These are phyloP conservation scores for Alternaria triticimaculans DNA, from an alignment of 2,329 filamentous ascomycete genomes.

Conservation along the genomic window DNA sequence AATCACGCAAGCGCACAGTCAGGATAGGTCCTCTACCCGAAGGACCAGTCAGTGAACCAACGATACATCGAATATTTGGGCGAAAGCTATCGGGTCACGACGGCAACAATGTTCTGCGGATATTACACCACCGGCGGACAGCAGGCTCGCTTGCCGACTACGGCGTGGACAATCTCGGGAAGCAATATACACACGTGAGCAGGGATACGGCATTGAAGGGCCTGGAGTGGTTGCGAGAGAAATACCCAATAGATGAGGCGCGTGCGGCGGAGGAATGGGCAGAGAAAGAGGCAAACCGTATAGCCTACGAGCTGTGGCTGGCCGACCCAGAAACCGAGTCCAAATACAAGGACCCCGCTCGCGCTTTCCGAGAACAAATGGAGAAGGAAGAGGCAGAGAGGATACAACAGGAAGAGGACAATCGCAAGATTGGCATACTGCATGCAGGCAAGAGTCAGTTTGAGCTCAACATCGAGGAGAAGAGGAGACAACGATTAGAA, in stretches of 20 bases:
- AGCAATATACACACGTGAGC: constrained; percentile 36
- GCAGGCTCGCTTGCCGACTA: constrained; percentile 50
- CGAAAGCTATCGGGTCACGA: constrained; percentile 29
- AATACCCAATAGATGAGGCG: constrained; percentile 50
- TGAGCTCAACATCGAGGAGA: constrained; percentile 43
- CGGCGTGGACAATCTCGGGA: constrained; percentile 45
- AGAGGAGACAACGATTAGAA: constrained; percentile 38
- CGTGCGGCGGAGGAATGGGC: constrained; percentile 50
- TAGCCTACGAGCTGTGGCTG: constrained; percentile 48
- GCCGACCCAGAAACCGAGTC: constrained; percentile 48
- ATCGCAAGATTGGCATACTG: constrained; percentile 42
- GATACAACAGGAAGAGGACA: constrained; percentile 28
- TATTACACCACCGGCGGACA: constrained; percentile 49
- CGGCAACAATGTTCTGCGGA: constrained; percentile 48
- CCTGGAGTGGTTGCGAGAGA: constrained; percentile 45
- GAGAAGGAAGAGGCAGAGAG: constrained; percentile 40
- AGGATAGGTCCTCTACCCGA: constrained; percentile 41
- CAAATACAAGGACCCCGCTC: constrained; percentile 48
- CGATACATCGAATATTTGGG: constrained; percentile 43
- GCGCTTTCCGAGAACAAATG: constrained; percentile 42
- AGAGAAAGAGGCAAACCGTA: constrained; percentile 47
- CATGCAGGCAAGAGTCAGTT: constrained; percentile 44
- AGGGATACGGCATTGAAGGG: constrained; percentile 38
- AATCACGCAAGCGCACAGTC: constrained; percentile 37
- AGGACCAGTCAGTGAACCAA: constrained; percentile 33